Conservation (phyloP, 1,284 basidiomycete species). For the Cutaneotrichosporon sp. region DNA sequence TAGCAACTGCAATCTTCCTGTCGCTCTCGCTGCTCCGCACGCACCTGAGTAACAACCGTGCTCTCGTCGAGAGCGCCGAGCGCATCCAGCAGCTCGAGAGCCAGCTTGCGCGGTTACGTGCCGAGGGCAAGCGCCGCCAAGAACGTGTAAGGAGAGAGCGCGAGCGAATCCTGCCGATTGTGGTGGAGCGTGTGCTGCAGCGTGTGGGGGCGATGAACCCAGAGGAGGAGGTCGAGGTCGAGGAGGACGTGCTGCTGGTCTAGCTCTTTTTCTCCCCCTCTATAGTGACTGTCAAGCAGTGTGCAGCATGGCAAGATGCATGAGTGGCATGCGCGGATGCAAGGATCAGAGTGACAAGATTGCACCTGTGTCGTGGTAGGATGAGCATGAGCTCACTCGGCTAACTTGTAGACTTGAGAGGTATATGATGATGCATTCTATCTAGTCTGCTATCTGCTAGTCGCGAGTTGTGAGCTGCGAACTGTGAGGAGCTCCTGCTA, state of each 20-base stretch:
- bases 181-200: slow-evolving; percentile 49
- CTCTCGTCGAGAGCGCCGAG: slow-evolving; percentile 38
- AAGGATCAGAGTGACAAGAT: too few species aligned
- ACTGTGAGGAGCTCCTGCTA: too few species aligned
- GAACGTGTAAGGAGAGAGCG: slow-evolving; percentile 43
- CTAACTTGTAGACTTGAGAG: too few species aligned
- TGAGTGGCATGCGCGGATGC: too few species aligned
- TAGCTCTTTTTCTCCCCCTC: not conserved
- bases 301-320: not conserved
- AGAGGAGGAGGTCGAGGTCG: slow-evolving; percentile 30
- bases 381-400: too few species aligned
- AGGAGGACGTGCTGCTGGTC: slow-evolving; percentile 32
- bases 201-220: slow-evolving; percentile 39
- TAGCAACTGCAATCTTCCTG: slow-evolving; percentile 51
- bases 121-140: slow-evolving; percentile 30
- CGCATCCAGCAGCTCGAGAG: slow-evolving; percentile 46
- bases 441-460: too few species aligned
- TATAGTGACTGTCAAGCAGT: not conserved
- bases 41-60: slow-evolving; percentile 45
- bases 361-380: not conserved
- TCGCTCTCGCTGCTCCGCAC: slow-evolving; percentile 44
- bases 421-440: too few species aligned
- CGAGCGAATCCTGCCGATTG: slow-evolving; percentile 47
- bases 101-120: slow-evolving; percentile 36
- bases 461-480: too few species aligned